These are phyloP conservation scores for Daedalea quercina DNA, from an alignment of 768 basidiomycete genomes.

Conservation along the genomic window DNA sequence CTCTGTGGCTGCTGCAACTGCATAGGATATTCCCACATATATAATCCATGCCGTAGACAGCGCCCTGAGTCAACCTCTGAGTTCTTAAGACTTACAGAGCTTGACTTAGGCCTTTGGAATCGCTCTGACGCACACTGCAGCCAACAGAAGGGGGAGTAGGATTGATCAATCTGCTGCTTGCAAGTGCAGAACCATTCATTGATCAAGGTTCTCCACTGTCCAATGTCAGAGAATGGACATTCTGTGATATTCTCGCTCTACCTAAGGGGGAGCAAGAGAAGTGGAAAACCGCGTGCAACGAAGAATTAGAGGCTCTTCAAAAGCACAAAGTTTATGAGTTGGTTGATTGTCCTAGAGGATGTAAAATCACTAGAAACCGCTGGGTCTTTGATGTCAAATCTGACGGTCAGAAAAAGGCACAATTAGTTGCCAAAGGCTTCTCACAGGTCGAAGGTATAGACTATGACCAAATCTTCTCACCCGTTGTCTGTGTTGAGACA, in stretches of 20 bases:
- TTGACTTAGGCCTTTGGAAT: too few relatives aligned
- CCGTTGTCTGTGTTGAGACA: conserved; percentile 19
- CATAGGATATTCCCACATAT: too few relatives aligned
- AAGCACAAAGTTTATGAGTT: conserved; percentile 16
- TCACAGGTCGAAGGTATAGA: conserved; percentile 25
- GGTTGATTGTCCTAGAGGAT: neutral
- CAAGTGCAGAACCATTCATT: neutral
- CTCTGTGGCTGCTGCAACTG: too few relatives aligned
- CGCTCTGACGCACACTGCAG: too few relatives aligned
- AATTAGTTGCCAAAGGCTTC: conserved; percentile 28
- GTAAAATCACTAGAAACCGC: conserved; percentile 18
- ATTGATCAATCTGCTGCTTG: conserved; percentile 1
- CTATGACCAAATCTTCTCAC: conserved; percentile 23
- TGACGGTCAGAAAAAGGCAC: conserved; percentile 17
- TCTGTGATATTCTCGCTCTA: conserved; percentile 1
- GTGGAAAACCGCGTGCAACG: neutral
- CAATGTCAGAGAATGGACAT: conserved; percentile 2
- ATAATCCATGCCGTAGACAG: too few relatives aligned
- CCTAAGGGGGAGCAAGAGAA: conserved; percentile 1
- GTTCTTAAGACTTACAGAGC: too few relatives aligned
- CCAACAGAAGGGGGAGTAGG: conserved; percentile 6
- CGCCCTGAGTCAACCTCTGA: too few relatives aligned
- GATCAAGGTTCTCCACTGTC: neutral
- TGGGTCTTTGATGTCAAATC: conserved; percentile 25
- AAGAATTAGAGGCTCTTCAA: neutral